Evolutionary conservation across 2,329 filamentous ascomycete species (phyloP), one percentile per base, ranked within the genome.

Genomic region (Phialophora verrucosa): DNA sequence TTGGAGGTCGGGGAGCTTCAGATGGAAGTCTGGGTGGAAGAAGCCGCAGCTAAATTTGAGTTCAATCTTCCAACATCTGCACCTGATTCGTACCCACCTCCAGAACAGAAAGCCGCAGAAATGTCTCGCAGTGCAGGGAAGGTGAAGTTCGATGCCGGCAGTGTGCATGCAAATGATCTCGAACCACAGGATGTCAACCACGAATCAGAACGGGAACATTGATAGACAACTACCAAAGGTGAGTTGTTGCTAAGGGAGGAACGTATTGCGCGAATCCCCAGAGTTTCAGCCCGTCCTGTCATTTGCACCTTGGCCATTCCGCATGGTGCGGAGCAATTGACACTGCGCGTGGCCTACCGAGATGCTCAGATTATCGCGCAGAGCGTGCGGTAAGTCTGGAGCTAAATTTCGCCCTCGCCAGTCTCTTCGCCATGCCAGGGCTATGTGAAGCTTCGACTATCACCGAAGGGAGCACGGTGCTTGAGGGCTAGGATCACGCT

Each of bases 1-100:
- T 83, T 91, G 20, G 84, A 88, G 71, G 85, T 87, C 2, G 89
- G 88, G 3, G 87, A 89, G 65, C 85, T 91, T 75, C 79, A 85
- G 27, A 83, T 91, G 73, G 89, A 91, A 75, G 82, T 88, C 64
- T 91, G 88, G 88, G 84, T 91, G 63, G 89, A 91, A 76, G 87
- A 90, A 74, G 84, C 84, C 64, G 82, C 80, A 68, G 81, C 82
- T 62, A 88, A 88, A 74, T 81, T 82, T 64, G 72, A 74, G 25
- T 67, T 63, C 27, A 35, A 17, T 12, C 54, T 29, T 23, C 59
- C 59, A 20, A 27, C 25, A 35, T 32, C 63, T n/a, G 17, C 31
- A 23, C 8, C 42, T 8, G 27, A 49, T 4, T n/a, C 70, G 11
- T 47, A 47, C n/a, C 32, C 53, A 59, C 35, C 62, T 20, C 62